Conservation (phyloP, 805 yeast species). For the Torulaspora franciscae region DNA sequence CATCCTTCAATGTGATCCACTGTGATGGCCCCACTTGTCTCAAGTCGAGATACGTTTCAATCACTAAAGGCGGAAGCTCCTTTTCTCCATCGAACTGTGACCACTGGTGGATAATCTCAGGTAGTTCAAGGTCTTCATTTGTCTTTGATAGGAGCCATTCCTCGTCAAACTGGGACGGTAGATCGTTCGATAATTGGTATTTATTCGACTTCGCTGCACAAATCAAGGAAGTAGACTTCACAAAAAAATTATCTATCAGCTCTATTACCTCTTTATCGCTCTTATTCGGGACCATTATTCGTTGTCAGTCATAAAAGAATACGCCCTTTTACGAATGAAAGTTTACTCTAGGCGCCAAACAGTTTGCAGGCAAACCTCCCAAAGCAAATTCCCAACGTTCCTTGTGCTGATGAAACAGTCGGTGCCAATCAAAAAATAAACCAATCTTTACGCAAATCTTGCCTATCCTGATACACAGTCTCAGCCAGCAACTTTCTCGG, state of each 20-base stretch:
- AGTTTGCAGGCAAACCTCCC: background rate
- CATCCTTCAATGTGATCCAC: conserved; percentile 54
- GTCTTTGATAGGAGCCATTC: conserved; percentile 14
- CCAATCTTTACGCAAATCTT: too few relatives aligned
- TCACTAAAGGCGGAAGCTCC: conserved; percentile 70
- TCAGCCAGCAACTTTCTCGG: background rate
- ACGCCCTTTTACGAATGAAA: background rate
- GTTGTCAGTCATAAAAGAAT: background rate
- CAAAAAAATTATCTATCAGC: conserved; percentile 57
- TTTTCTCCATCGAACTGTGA: conserved; percentile 47
- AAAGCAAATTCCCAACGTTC: background rate
- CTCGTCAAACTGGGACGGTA: conserved; percentile 15
- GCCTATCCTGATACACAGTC: background rate
- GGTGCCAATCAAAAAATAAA: too few relatives aligned
- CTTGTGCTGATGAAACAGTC: background rate
- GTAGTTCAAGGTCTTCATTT: conserved; percentile 11
- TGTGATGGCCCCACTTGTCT: conserved; percentile 53
- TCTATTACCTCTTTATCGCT: conserved; percentile 26
- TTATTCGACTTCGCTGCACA: conserved; percentile 42
- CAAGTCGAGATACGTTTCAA: conserved; percentile 77
- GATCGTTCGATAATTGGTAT: conserved; percentile 21
- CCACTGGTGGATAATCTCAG: conserved; percentile 51
- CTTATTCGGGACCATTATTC: conserved; percentile 5
- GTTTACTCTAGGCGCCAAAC: conserved; percentile 3
- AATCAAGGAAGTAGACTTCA: conserved; percentile 56